Conservation (phyloP, 2,329 filamentous ascomycete genomes). For the Aspergillus fumigatus region DNA sequence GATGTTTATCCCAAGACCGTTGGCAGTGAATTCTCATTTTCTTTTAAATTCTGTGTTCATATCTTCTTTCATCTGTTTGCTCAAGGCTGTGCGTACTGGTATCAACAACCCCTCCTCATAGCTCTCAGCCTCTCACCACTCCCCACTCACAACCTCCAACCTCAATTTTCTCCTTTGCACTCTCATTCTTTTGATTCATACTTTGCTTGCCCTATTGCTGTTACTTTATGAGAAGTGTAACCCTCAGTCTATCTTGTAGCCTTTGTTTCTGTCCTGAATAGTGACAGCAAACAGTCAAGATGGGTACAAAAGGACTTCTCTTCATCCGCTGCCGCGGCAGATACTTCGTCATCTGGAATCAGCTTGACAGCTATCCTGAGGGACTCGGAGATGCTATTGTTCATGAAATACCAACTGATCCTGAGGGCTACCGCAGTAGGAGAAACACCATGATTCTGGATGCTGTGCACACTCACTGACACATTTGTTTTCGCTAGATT, state of each 20-base stretch:
- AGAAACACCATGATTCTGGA: neutral
- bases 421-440: slow-evolving; percentile 11
- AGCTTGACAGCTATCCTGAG: slow-evolving; percentile 17
- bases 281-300: neutral
- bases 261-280: neutral
- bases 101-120: neutral
- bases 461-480: neutral
- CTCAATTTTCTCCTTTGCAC: neutral
- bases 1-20: neutral
- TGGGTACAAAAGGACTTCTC: slow-evolving; percentile 14
- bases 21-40: neutral
- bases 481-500: slow-evolving; percentile 7
- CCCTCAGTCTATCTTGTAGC: neutral
- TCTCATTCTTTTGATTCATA: neutral
- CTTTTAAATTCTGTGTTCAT: neutral
- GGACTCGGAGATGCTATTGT: slow-evolving; percentile 14
- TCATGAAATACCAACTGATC: slow-evolving; percentile 9
- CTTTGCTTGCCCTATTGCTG: neutral
- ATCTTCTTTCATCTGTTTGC: neutral
- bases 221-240: neutral
- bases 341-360: slow-evolving; percentile 17
- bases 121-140: neutral
- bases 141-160: neutral
- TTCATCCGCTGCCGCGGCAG: slow-evolving; percentile 15
- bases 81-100: neutral